These are phyloP conservation scores for Fusarium subglutinans DNA, from an alignment of 2,329 filamentous ascomycete genomes.

Conservation along the genomic window DNA sequence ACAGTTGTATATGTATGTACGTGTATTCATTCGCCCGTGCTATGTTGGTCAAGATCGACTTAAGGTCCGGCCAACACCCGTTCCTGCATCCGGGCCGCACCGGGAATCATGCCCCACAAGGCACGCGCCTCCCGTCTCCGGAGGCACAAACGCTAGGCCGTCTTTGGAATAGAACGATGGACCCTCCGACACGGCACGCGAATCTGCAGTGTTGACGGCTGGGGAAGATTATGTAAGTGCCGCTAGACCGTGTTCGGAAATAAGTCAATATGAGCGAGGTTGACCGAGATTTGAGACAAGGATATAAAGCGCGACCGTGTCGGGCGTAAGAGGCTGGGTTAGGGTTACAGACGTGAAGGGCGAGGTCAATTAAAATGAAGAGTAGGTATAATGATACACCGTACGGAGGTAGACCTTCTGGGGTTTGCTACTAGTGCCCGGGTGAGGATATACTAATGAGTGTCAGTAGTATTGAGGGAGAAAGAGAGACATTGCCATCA, in stretches of 20 bases:
- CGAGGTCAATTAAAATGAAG: neutral
- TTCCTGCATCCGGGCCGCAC: slow-evolving; percentile 36
- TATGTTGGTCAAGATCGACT: neutral
- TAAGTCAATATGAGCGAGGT: slow-evolving; percentile 41
- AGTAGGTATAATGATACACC: neutral
- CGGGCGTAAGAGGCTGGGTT: slow-evolving; percentile 20
- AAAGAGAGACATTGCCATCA: neutral
- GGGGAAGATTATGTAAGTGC: neutral
- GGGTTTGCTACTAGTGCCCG: neutral
- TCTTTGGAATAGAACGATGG: neutral
- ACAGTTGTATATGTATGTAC: neutral
- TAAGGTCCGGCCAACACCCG: slow-evolving; percentile 8
- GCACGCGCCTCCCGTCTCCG: slow-evolving; percentile 12
- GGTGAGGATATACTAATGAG: neutral
- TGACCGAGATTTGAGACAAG: slow-evolving; percentile 10
- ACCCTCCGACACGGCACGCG: slow-evolving; percentile 17
- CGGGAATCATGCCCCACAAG: slow-evolving; percentile 36
- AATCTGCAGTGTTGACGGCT: slow-evolving; percentile 14
- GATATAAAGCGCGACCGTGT: slow-evolving; percentile 29
- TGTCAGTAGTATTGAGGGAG: neutral
- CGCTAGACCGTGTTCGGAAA: slow-evolving; percentile 28
- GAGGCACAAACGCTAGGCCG: neutral
- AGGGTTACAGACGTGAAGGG: slow-evolving; percentile 23
- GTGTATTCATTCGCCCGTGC: neutral
- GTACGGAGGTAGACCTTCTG: neutral